A percentile compares a stretch with the other conserved stretches of the same genome.
These are phyloP conservation scores for Stenogyne calaminthoides DNA, from an alignment of 305 asterid genomes.

Conservation along the genomic window DNA sequence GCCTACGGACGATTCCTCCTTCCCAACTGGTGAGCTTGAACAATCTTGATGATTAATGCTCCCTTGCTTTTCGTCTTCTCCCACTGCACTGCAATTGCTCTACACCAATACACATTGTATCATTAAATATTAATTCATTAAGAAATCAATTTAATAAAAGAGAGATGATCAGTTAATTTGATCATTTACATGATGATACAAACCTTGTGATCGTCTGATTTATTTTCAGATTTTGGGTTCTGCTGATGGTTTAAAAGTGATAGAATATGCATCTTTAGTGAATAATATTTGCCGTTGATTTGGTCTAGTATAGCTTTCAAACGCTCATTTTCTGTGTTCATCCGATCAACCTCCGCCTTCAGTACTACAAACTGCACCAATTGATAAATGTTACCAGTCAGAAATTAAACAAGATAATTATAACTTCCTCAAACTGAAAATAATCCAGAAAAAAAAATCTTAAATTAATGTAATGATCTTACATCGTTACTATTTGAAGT, in stretches of 20 bases:
- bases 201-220: conserved; percentile 32
- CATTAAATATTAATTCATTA: background rate
- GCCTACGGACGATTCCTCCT: conserved; percentile 19
- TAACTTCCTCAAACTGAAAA: no score
- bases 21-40: conserved; percentile 19
- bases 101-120: background rate
- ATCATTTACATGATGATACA: background rate
- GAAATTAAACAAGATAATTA: no score
- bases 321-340: conserved; percentile 49
- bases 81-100: conserved; percentile 4
- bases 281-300: conserved; percentile 30
- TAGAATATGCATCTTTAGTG: conserved; percentile 38
- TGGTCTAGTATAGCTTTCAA: conserved; percentile 35
- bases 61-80: conserved; percentile 24
- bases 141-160: no score
- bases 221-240: conserved; percentile 18
- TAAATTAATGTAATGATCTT: conserved; percentile 2
- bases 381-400: background rate
- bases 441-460: no score
- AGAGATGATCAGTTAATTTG: no score
- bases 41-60: no score
- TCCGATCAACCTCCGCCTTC: conserved; percentile 39
- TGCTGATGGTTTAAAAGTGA: conserved; percentile 32
- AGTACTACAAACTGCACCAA: conserved; percentile 35
- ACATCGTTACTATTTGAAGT: conserved; percentile 32